Evolutionary conservation across 768 basidiomycete genomes (phyloP).

Genomic region (Boletales sp.): DNA sequence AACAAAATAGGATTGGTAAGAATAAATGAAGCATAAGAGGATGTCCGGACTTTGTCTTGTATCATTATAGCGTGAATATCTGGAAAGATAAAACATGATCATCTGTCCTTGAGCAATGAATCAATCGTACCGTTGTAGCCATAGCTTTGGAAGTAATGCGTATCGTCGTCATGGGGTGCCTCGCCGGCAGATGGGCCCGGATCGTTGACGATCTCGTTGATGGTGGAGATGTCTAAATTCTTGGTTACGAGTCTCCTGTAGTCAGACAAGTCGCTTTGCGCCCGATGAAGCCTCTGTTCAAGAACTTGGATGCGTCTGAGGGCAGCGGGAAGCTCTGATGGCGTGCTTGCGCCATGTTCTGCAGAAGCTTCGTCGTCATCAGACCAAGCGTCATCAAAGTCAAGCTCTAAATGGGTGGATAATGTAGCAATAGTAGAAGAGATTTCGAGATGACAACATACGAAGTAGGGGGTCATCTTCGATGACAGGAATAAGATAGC

Average conservation of each 20-base stretch:
- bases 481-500: slow-evolving; percentile 75
- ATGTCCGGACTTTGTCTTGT: slow-evolving; percentile 89
- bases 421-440: background rate
- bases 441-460: slow-evolving; percentile 36
- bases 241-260: slow-evolving; percentile 57
- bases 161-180: slow-evolving; percentile 71
- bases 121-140: slow-evolving; percentile 67
- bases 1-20: slow-evolving; percentile 78
- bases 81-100: slow-evolving; percentile 22
- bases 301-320: slow-evolving; percentile 51
- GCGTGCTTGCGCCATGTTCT: slow-evolving; percentile 8
- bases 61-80: slow-evolving; percentile 98
- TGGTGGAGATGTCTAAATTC: slow-evolving; percentile 44
- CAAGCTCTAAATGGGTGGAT: slow-evolving; percentile 44
- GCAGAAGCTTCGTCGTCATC: slow-evolving; percentile 38
- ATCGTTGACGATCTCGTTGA: slow-evolving; percentile 43
- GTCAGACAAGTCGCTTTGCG: slow-evolving; percentile 58
- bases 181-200: slow-evolving; percentile 22
- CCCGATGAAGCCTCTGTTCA: slow-evolving; percentile 56
- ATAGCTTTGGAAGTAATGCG: slow-evolving; percentile 92
- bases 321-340: slow-evolving; percentile 32
- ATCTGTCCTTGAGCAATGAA: background rate
- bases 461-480: slow-evolving; percentile 89
- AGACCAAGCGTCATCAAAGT: slow-evolving; percentile 68
- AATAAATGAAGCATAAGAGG: slow-evolving; percentile 91